phyloP scores from a whole-genome alignment of 306 rosid species.

The Vigna angularis region DNA sequence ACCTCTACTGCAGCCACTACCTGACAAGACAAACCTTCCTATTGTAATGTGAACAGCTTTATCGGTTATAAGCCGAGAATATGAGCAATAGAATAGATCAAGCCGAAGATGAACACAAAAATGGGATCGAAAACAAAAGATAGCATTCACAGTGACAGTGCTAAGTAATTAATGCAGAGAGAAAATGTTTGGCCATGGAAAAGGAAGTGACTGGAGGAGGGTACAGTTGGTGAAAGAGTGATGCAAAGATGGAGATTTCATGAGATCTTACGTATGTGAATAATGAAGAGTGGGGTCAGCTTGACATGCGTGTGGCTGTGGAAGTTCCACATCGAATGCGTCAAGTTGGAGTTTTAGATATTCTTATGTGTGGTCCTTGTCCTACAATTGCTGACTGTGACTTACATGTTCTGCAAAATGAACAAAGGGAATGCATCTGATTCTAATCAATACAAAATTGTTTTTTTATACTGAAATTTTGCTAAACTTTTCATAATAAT shows the following conservation, averaged over 20 bases:
- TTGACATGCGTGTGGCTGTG: slow-evolving; percentile 53
- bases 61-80: neutral
- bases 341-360: slow-evolving; percentile 33
- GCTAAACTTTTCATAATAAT: neutral
- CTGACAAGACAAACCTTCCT: neutral
- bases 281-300: slow-evolving; percentile 20
- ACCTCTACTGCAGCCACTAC: neutral
- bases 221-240: slow-evolving; percentile 25
- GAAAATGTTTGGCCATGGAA: neutral
- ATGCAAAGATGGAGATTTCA: slow-evolving; percentile 49
- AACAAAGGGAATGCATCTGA: neutral
- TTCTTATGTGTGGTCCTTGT: slow-evolving; percentile 30
- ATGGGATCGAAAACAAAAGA: neutral
- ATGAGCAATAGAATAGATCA: neutral
- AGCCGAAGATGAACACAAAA: neutral
- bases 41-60: neutral
- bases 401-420: neutral
- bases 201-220: slow-evolving; percentile 49
- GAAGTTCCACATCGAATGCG: slow-evolving; percentile 9
- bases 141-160: neutral
- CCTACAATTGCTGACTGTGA: neutral
- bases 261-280: slow-evolving; percentile 36
- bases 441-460: neutral
- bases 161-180: neutral
- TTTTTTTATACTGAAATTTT: neutral